Evolutionary conservation across 805 yeast species (phyloP), one percentile per base, ranked within the genome.

Genomic region (Wickerhamomyces kurtzmanii): DNA sequence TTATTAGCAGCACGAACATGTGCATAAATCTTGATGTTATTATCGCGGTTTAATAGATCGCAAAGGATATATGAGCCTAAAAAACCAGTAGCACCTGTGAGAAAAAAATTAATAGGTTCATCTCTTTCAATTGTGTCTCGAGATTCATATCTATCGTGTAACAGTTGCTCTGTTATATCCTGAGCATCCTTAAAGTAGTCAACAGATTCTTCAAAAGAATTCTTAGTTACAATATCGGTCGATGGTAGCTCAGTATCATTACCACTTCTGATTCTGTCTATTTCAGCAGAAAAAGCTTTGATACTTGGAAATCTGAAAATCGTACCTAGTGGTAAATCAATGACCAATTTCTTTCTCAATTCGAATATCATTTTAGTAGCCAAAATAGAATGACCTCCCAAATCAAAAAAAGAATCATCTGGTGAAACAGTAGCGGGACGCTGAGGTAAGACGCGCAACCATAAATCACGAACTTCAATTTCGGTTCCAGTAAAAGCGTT

Each of bases 281-380:
- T 71, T 43, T 79, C 85, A 17, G 56, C 60, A 20, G 96, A 82
- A 54, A 91, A 86, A 0, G 68, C 71, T 37, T 70, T 70, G 36
- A 91, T 69, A 0, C 96, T 84, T 33, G 98, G 96, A 47, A 74
- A 71, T 50, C 81, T 82, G 69, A 87, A 93, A 36, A 93, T 79
- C 6, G 81, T 75, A 4, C 95, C 95, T 36, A 91, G 62, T 15
- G 98, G 96, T 29, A 91, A 62, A 35, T 86, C 94, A 23, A 87
- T 69, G 22, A 72, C 68, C 34, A 87, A 62, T 40, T 68, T 69
- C 59, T 81, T 79, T 51, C 96, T 72, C 42, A 91, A 69, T 40
- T 82, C 87, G 46, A 91, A 91, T 36, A 91, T 89, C 96, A 91
- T 86, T 51, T 93, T 73, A 0, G 99, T 93, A 6, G 97, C 97